phyloP scores from a whole-genome alignment of 2,329 filamentous ascomycete genomes.

The Paradendryphiella salina region DNA sequence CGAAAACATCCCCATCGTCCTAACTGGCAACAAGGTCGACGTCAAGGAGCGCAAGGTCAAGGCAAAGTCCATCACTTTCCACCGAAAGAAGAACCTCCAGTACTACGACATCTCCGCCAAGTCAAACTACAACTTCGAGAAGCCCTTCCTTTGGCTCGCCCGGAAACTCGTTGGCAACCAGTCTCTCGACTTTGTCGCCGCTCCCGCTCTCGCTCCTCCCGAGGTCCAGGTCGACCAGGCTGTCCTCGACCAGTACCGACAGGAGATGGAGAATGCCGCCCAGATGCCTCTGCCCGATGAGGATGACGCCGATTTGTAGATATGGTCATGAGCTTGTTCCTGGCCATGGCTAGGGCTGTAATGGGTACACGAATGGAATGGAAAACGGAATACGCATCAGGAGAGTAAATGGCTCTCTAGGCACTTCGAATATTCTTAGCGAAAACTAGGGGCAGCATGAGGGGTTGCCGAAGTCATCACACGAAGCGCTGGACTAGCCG shows the following conservation, averaged over 20 bases:
- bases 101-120: slow-evolving; percentile 99
- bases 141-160: slow-evolving; percentile 99
- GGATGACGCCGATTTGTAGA: slow-evolving; percentile 72
- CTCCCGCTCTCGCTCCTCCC: slow-evolving; percentile 89
- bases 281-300: slow-evolving; percentile 89
- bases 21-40: slow-evolving; percentile 99
- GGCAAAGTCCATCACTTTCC: slow-evolving; percentile 99
- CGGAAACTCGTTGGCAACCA: slow-evolving; percentile 98
- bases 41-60: slow-evolving; percentile 99
- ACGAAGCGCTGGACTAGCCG: slow-evolving; percentile 41
- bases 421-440: slow-evolving; percentile 35
- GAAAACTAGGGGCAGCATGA: slow-evolving; percentile 27
- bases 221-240: slow-evolving; percentile 86
- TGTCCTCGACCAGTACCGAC: slow-evolving; percentile 78
- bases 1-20: slow-evolving; percentile 98
- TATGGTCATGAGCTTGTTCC: slow-evolving; percentile 33
- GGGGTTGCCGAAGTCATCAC: slow-evolving; percentile 28
- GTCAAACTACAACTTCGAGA: slow-evolving; percentile 99
- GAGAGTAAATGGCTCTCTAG: slow-evolving; percentile 24
- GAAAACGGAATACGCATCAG: slow-evolving; percentile 29
- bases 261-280: slow-evolving; percentile 85
- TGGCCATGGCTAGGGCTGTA: slow-evolving; percentile 23
- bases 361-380: slow-evolving; percentile 38
- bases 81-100: slow-evolving; percentile 99
- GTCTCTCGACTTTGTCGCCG: slow-evolving; percentile 89